Conservation (phyloP, 768 basidiomycete species). For the Chalciporus pseudorubinellus region DNA sequence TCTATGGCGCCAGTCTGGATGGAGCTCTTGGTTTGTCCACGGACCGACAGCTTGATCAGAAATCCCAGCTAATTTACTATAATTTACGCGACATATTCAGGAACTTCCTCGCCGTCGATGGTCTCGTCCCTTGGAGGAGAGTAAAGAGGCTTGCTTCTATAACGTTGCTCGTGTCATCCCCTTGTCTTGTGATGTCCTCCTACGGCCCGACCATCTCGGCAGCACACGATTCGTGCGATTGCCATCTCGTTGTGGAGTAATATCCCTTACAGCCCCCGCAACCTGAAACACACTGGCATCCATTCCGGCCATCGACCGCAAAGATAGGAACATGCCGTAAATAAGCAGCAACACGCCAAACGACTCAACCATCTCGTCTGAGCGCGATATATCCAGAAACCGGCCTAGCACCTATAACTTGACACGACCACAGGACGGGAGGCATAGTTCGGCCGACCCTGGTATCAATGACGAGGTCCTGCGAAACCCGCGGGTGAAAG, state of each 20-base stretch:
- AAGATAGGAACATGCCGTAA: conserved; percentile 20
- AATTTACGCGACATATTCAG: conserved; percentile 20
- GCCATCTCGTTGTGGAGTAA: conserved; percentile 2
- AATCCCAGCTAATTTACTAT: conserved; percentile 1
- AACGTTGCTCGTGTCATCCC: conserved; percentile 21
- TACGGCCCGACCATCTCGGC: conserved; percentile 13
- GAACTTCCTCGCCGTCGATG: conserved; percentile 13
- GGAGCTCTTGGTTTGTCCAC: conserved; percentile 13
- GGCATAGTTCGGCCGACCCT: conserved; percentile 7
- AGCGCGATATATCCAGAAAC: neutral
- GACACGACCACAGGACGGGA: neutral
- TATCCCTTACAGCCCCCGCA: neutral
- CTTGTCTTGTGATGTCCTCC: conserved; percentile 24
- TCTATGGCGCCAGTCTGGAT: conserved; percentile 22
- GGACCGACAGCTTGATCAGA: conserved; percentile 8
- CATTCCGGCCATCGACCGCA: neutral
- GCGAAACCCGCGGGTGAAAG: conserved; percentile 24
- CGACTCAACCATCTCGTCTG: neutral
- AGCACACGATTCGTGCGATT: neutral
- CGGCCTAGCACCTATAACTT: neutral
- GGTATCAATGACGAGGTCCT: conserved; percentile 16
- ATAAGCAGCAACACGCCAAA: neutral
- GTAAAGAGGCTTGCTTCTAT: conserved; percentile 28
- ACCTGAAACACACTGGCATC: no score
- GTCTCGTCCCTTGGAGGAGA: conserved; percentile 7